phyloP scores from a whole-genome alignment of 164 flowering plant genomes.

The Magnolia sinica region DNA sequence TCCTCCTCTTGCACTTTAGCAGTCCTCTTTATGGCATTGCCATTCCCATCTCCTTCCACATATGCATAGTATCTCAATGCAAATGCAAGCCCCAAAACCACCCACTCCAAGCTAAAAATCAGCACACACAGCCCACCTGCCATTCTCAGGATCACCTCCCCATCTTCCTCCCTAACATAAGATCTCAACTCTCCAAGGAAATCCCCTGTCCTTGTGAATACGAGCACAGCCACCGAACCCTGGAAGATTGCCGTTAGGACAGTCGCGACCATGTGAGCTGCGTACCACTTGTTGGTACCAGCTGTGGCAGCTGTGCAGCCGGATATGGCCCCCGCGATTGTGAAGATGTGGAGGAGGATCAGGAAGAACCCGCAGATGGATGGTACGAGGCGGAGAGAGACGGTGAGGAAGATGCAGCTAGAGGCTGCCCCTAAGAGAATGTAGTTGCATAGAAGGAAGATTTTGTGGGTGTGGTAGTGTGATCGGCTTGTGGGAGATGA shows the following conservation, averaged over 20 bases:
- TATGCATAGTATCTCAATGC: conserved; percentile 53
- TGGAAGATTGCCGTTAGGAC: conserved; percentile 77
- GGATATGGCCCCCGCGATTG: conserved; percentile 47
- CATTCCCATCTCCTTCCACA: conserved; percentile 31
- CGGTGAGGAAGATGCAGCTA: conserved; percentile 77
- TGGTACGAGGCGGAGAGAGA: conserved; percentile 72
- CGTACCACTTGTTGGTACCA: conserved; percentile 53
- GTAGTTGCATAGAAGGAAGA: conserved; percentile 75
- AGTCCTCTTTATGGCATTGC: conserved; percentile 33
- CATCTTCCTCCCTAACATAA: conserved; percentile 74
- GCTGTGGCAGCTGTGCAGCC: conserved; percentile 51
- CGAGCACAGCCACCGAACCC: conserved; percentile 65
- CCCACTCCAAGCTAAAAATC: conserved; percentile 69
- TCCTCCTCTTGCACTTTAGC: conserved; percentile 35
- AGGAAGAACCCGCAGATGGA: conserved; percentile 59
- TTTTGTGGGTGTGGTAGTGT: conserved; percentile 54
- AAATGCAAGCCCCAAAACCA: conserved; percentile 52
- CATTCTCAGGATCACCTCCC: conserved; percentile 47
- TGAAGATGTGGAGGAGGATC: conserved; percentile 71
- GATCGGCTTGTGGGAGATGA: conserved; percentile 11
- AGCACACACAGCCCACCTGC: conserved; percentile 47
- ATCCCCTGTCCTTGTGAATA: conserved; percentile 51
- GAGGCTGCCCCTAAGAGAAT: conserved; percentile 78
- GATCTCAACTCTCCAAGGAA: conserved; percentile 52
- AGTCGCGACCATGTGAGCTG: conserved; percentile 60